A percentile compares a stretch with the other conserved stretches of the same genome.
Conservation (phyloP, 1,284 basidiomycete genomes). For the Ustilago sp. region DNA sequence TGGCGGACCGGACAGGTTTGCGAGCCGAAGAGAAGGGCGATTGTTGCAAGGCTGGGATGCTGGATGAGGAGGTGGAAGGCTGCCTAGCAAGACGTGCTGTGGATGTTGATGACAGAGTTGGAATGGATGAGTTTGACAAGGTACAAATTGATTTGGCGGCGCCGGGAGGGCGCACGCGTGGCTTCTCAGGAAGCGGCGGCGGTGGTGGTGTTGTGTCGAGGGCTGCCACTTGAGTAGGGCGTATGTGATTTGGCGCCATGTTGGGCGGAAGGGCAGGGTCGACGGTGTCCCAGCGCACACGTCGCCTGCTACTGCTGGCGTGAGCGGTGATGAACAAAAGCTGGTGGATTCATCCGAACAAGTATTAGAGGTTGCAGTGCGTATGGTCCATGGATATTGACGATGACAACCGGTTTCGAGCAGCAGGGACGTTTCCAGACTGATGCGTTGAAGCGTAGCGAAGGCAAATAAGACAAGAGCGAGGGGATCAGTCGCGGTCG, state of each 20-base stretch:
- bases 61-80: conserved; percentile 24
- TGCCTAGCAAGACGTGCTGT: conserved; percentile 19
- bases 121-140: conserved; percentile 20
- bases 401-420: not conserved
- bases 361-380: not conserved
- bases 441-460: not conserved
- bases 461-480: not conserved
- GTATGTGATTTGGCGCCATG: conserved; percentile 22
- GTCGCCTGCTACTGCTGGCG: conserved; percentile 15
- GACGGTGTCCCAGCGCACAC: conserved; percentile 2
- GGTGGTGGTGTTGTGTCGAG: conserved; percentile 1
- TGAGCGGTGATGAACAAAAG: not conserved
- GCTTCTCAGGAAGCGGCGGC: conserved; percentile 20
- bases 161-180: conserved; percentile 1
- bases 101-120: conserved; percentile 6
- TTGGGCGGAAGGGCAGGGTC: conserved; percentile 4
- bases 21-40: conserved; percentile 11
- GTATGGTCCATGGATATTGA: not conserved
- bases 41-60: conserved; percentile 10
- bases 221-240: not conserved
- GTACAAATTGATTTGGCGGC: conserved; percentile 15
- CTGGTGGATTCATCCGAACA: conserved; percentile 6
- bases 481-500: not conserved
- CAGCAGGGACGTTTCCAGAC: not conserved
- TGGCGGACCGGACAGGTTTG: conserved; percentile 22